Conservation (phyloP, 2,329 filamentous ascomycete genomes). For the Hymenotorrendiella dingleyae region DNA sequence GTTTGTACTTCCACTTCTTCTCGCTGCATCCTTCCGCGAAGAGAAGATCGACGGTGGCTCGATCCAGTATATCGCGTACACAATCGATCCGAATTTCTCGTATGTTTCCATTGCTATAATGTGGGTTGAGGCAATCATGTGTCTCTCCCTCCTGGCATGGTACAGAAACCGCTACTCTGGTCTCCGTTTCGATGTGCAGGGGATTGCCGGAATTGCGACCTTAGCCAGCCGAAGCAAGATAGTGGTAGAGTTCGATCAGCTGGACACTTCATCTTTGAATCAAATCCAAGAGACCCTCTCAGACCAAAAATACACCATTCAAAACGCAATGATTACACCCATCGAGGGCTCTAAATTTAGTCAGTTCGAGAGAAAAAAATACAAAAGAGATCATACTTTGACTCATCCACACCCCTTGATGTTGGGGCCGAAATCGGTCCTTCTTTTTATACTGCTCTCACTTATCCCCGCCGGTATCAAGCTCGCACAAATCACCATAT, state of each 20-base stretch:
- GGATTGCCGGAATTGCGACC: constrained; percentile 66
- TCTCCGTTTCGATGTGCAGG: constrained; percentile 61
- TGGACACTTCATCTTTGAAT: constrained; percentile 59
- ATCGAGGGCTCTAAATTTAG: constrained; percentile 45
- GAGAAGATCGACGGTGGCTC: too few species aligned
- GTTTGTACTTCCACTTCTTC: not conserved
- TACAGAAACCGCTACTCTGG: constrained; percentile 53
- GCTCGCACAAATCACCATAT: too few species aligned
- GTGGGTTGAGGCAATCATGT: not conserved
- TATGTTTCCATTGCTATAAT: not conserved
- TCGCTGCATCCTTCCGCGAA: not conserved
- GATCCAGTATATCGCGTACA: too few species aligned
- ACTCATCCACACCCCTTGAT: constrained; percentile 64
- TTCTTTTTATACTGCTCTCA: constrained; percentile 56
- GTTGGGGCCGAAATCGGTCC: constrained; percentile 52
- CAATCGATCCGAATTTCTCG: not conserved
- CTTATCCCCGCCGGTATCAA: too few species aligned
- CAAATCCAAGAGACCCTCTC: constrained; percentile 65
- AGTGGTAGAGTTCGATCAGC: constrained; percentile 65
- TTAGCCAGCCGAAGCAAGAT: constrained; percentile 72
- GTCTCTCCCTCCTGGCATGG: not conserved
- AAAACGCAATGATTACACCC: constrained; percentile 65
- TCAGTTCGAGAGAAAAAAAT: constrained; percentile 39
- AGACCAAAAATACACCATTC: constrained; percentile 61
- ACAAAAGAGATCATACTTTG: constrained; percentile 42